Base-by-base conservation (phyloP, 2,329 filamentous ascomycete species). In the Ceratocystis cubensis region DNA sequence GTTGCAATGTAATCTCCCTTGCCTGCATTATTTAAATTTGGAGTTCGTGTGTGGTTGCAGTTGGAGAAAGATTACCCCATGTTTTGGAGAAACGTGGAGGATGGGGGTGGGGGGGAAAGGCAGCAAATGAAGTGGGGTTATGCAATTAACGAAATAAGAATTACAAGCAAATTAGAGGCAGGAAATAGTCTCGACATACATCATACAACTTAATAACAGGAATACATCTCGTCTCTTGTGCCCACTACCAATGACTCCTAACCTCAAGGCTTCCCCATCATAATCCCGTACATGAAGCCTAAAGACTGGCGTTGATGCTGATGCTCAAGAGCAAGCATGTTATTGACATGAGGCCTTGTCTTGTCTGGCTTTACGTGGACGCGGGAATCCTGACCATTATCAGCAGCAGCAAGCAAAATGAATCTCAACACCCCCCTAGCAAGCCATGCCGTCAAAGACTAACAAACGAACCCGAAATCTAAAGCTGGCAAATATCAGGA, bases 291-390 rank as follows among this genome's bases (percentile, higher is more conserved):
- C 44, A 44, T 53, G 45, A 59, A 50, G 44, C 6, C 20, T n/a
- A 5, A n/a, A 65, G 22, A 37, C 44, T 3, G 37, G 44, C 5
- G 20, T 53, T 37, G 33, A 41, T 65, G 20, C 50, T 65, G 6
- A 53, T 65, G 46, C 63, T 59, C 5, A 45, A 25, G 7, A 20
- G 50, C 63, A 65, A 65, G 22, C n/a, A 22, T 8, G 46, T 13
- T 20, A 65, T 57, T 64, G 62, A 33, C 45, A 44, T 1, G 8
- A 5, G 33, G 28, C 2, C 46, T 64, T 13, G 33, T 13, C 46
- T 64, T 13, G 33, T 13, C 33, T 13, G 28, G 30, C 46, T 64
- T 41, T 22, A 50, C 46, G 5, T 56, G 30, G 46, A 56, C 37
- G 8, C 44, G 25, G 4, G 62, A 53, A 17, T 33, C 7, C 6